Conservation (phyloP, 768 basidiomycete species). For the Lentinus tigrinus region DNA sequence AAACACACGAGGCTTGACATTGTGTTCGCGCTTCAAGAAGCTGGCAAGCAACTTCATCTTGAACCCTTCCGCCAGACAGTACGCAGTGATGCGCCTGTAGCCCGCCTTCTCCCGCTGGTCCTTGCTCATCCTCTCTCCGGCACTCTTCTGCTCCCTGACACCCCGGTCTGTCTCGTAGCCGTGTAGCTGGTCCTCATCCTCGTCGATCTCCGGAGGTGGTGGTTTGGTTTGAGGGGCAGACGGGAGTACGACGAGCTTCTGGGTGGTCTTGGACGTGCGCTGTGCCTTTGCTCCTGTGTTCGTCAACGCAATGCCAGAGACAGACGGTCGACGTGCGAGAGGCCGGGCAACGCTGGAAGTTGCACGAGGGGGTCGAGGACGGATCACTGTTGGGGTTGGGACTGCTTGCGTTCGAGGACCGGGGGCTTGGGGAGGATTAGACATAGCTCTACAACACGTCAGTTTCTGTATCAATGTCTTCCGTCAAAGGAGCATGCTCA, state of each 20-base stretch:
- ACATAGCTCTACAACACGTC: not conserved
- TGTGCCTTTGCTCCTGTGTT: constrained; percentile 49
- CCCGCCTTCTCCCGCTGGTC: constrained; percentile 79
- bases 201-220: constrained; percentile 41
- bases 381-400: constrained; percentile 4
- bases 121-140: constrained; percentile 87
- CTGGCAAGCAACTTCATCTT: constrained; percentile 81
- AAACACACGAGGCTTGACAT: constrained; percentile 80
- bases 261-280: constrained; percentile 87
- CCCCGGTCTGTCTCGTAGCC: constrained; percentile 69
- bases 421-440: not conserved
- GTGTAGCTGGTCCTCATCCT: constrained; percentile 50
- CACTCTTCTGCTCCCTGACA: constrained; percentile 76
- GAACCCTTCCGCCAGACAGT: constrained; percentile 84
- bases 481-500: too few species aligned
- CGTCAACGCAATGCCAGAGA: constrained; percentile 27
- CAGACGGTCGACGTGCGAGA: constrained; percentile 30
- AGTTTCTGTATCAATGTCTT: too few species aligned
- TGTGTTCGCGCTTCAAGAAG: constrained; percentile 92
- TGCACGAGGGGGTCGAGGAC: constrained; percentile 10
- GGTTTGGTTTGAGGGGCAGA: constrained; percentile 88
- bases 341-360: not conserved
- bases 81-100: constrained; percentile 82
- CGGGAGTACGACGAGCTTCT: constrained; percentile 87
- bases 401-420: not conserved